Conservation (phyloP, 768 basidiomycete species). For the Coprinopsis sp. region DNA sequence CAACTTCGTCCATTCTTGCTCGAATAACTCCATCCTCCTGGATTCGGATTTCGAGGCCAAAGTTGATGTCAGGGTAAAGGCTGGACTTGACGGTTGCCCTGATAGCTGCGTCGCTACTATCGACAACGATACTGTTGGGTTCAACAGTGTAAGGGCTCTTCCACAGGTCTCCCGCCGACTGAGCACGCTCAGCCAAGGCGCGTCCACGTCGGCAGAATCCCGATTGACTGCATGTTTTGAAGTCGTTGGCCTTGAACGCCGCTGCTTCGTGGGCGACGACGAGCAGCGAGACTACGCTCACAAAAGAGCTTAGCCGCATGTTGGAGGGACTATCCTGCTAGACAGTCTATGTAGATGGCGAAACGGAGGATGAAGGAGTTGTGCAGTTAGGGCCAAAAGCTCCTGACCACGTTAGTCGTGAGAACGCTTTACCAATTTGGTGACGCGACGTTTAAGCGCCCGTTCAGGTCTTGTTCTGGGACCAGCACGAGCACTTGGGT, state of each 20-base stretch:
- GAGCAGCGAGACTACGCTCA: slow-evolving; percentile 15
- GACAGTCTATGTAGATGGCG: neutral
- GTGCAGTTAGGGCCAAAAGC: neutral
- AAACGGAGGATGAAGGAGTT: neutral
- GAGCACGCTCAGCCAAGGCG: slow-evolving; percentile 71
- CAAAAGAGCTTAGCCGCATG: slow-evolving; percentile 9
- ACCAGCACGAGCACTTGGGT: no score
- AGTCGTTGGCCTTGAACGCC: slow-evolving; percentile 78
- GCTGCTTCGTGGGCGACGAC: slow-evolving; percentile 34
- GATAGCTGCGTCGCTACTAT: slow-evolving; percentile 55
- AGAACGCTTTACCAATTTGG: neutral
- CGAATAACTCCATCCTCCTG: slow-evolving; percentile 86
- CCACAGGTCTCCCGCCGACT: slow-evolving; percentile 57
- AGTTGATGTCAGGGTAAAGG: slow-evolving; percentile 81
- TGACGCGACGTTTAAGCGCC: no score
- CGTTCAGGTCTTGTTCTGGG: neutral
- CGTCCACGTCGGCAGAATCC: slow-evolving; percentile 90
- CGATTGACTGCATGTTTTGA: slow-evolving; percentile 92
- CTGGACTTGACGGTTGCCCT: slow-evolving; percentile 73
- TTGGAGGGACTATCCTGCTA: slow-evolving; percentile 4
- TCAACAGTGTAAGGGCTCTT: slow-evolving; percentile 84
- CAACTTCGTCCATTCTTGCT: slow-evolving; percentile 89
- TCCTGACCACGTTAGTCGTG: slow-evolving; percentile 2
- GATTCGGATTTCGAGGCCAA: slow-evolving; percentile 76
- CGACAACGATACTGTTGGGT: slow-evolving; percentile 46